phyloP scores from a whole-genome alignment of 2,329 filamentous ascomycete genomes.

The Lecanicillium sp. region DNA sequence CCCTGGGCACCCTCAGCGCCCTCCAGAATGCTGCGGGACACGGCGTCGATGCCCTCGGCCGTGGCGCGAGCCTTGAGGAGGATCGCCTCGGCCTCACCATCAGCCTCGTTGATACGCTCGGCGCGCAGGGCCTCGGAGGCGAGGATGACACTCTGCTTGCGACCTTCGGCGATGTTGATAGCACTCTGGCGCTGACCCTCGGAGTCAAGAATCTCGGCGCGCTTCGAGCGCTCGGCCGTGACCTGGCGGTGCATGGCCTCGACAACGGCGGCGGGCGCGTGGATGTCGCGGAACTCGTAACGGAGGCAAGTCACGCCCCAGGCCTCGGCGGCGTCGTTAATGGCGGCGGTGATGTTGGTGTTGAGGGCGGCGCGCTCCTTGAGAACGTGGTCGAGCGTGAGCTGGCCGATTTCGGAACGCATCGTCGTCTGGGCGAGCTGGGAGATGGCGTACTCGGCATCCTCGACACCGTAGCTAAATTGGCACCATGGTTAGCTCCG shows the following conservation, averaged over 20 bases:
- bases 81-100: conserved; percentile 92
- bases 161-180: conserved; percentile 97
- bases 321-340: conserved; percentile 94
- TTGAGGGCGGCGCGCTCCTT: conserved; percentile 96
- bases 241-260: conserved; percentile 98
- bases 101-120: conserved; percentile 89
- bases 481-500: background rate
- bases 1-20: conserved; percentile 72
- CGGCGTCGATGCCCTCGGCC: conserved; percentile 79
- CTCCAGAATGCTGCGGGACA: conserved; percentile 67
- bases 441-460: conserved; percentile 96
- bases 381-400: conserved; percentile 92
- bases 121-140: conserved; percentile 86
- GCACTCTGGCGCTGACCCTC: conserved; percentile 95
- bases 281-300: conserved; percentile 98
- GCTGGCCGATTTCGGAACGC: conserved; percentile 95
- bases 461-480: conserved; percentile 87
- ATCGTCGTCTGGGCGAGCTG: conserved; percentile 98
- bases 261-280: conserved; percentile 87
- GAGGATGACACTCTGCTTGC: conserved; percentile 94
- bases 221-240: conserved; percentile 93
- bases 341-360: conserved; percentile 96
- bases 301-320: conserved; percentile 96
- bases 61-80: conserved; percentile 79
- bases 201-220: conserved; percentile 93